Base-by-base conservation (phyloP, 805 yeast genomes). In the Ogataea trehalophila region DNA sequence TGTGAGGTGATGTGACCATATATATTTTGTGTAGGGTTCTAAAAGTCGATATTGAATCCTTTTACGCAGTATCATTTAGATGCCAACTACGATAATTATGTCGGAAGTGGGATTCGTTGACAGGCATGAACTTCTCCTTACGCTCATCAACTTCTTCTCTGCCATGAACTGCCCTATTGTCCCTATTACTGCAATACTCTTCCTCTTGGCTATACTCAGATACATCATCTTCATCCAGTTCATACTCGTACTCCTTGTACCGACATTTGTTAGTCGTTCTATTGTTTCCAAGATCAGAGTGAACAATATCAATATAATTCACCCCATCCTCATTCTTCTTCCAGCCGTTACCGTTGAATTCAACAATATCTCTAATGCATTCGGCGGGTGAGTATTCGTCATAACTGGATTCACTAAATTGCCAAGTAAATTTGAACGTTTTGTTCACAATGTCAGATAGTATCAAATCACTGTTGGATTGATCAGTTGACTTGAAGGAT, bases 311-410 rank as follows among this genome's bases (percentile, higher is more conserved):
- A 20, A 74, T 63, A 45, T 69, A 58, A 31, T 67, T 63, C 7
- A 63, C 52, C 1, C 80, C 79, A 45, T 72, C 75, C 39, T 72
- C 75, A 46, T 74, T 72, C 44, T 66, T 67, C 29, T 75, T 78
- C 83, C 83, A 83, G 2, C 89, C 94, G 44, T 79, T 77, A 1
- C 87, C 86, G 31, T 87, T 85, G 38, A 54, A 49, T 29, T 77
- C 74, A 48, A 87, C 76, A 2, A 91, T 85, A 63, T 88, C 95
- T 33, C 81, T 80, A 11, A 90, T 74, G 52, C 91, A 79, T 48
- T 83, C 87, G 43, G 76, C 75, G 0, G 96, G 92, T 13, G 82
- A 71, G 62, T 73, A 71, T 68, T 86, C 79, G 8, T 61, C 61
- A 44, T 65, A 66, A 7, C 46, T 37, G 13, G 49, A 20, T 4